phyloP scores from a whole-genome alignment of 139 green algal genomes.

The Edaphochlamys debaryana region DNA sequence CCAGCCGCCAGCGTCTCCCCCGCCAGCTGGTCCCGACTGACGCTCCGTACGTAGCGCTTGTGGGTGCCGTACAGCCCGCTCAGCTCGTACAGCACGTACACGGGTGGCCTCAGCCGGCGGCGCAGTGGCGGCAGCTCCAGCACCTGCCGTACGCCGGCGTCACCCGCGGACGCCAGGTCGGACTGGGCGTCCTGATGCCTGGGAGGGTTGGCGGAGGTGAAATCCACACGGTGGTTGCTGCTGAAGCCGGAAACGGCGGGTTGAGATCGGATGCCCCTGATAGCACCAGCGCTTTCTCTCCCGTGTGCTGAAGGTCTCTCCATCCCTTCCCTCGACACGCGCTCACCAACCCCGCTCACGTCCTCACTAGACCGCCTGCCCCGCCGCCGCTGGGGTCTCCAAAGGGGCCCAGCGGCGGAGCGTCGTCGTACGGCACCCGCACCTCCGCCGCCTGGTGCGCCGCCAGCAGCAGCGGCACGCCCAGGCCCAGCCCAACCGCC shows the following conservation, averaged over 20 bases:
- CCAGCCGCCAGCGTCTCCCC: constrained; percentile 37
- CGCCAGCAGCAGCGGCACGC: constrained; percentile 38
- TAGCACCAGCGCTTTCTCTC: too few relatives aligned
- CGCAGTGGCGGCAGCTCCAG: neutral
- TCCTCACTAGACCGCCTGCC: too few relatives aligned
- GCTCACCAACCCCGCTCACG: too few relatives aligned
- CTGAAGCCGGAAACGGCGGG: too few relatives aligned
- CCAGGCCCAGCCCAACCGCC: neutral
- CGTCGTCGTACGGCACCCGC: constrained; percentile 26
- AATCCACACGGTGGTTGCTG: too few relatives aligned
- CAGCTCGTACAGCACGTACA: constrained; percentile 88
- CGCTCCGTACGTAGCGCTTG: constrained; percentile 78
- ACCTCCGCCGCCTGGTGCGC: neutral
- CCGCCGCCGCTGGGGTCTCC: too few relatives aligned
- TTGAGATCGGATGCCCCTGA: too few relatives aligned
- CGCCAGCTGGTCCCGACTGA: constrained; percentile 70
- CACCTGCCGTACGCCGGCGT: neutral
- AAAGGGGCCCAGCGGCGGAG: constrained; percentile 8
- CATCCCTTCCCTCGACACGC: too few relatives aligned
- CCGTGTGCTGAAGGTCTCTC: too few relatives aligned
- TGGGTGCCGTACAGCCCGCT: constrained; percentile 87
- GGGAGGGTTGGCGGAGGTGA: too few relatives aligned
- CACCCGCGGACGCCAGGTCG: constrained; percentile 10
- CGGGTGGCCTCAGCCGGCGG: constrained; percentile 54
- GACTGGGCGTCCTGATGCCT: too few relatives aligned